Base-by-base conservation (phyloP, 805 yeast species). In the Metschnikowia gruessii region DNA sequence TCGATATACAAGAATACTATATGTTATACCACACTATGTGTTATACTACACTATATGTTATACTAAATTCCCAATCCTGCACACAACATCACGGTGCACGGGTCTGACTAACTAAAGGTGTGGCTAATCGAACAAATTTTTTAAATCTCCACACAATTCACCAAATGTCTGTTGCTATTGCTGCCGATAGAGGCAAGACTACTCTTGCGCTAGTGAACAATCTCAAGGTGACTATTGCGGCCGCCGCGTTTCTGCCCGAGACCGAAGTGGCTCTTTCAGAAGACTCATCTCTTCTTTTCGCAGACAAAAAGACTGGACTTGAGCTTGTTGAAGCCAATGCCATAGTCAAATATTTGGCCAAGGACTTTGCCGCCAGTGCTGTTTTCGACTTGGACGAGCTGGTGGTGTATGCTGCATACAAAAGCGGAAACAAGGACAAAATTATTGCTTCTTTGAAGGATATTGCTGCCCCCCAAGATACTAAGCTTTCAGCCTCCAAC, bases 261-360 rank as follows among this genome's bases (percentile, higher is more conserved):
- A 34, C 43, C 19, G 51, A 55, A 32, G 51, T 63, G 13, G 56
- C 50, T 22, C 43, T 54, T 40, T 54, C 60, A 21, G 66, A 62
- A 17, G 67, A 54, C 30, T 49, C 61, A 36, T 52, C 54, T 3
- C 53, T 65, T 40, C 55, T 45, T 19, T 66, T 75, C 50, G 46
- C 62, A 6, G 71, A 72, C 50, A 62, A 71, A 32, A 63, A 65
- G 6, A 37, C 61, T 19, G 64, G 65, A 2, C 75, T 80, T 43
- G 77, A 75, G 54, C 70, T 85, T 51, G 65, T 72, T 47, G 88
- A 85, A 62, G 72, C 87, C 17, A 83, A 85, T 59, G 82, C 94
- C 17, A 81, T 85, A 43, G 82, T 85, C 51, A 81, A 82, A 62
- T 85, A 80, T 57, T 66, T 82, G 51, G 69, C 80, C 32, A 63